These are phyloP conservation scores for Termitomyces sp. DNA, from an alignment of 768 basidiomycete genomes.

Conservation along the genomic window DNA sequence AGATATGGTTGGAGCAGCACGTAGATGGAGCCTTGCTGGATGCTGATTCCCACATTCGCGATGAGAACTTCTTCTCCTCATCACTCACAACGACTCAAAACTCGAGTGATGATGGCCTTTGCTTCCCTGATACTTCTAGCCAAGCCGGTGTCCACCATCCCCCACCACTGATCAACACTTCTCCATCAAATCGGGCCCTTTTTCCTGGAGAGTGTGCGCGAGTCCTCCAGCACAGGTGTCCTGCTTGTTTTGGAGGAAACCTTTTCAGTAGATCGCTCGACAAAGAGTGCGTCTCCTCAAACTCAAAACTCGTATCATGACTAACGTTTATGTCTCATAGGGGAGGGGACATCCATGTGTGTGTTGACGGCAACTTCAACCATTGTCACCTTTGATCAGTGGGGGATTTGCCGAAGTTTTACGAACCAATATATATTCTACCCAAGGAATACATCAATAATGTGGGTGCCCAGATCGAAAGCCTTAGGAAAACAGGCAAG, in stretches of 20 bases:
- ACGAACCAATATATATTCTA: conserved; percentile 27
- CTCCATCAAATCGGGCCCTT: neutral
- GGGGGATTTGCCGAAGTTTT: conserved; percentile 3
- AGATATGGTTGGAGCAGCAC: neutral
- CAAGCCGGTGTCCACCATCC: neutral
- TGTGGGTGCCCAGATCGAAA: conserved; percentile 25
- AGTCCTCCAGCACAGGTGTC: conserved; percentile 26
- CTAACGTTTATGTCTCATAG: conserved; percentile 29
- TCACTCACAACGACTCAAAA: neutral
- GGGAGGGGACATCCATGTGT: neutral
- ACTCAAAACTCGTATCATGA: conserved; percentile 26
- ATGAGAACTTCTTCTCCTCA: neutral
- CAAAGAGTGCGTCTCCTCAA: conserved; percentile 23
- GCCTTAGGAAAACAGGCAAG: conserved; percentile 9
- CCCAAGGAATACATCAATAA: conserved; percentile 30
- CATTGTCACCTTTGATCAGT: conserved; percentile 29
- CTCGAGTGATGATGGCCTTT: neutral
- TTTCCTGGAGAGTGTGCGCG: conserved; percentile 12
- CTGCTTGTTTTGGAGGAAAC: conserved; percentile 11
- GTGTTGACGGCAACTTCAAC: conserved; percentile 36
- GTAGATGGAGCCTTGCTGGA: neutral
- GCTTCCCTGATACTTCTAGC: neutral
- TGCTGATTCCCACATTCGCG: neutral
- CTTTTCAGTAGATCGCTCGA: conserved; percentile 27
- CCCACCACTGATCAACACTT: neutral